phyloP scores from a whole-genome alignment of 2,329 filamentous ascomycete species.

The Allantophomopsis cytisporea region DNA sequence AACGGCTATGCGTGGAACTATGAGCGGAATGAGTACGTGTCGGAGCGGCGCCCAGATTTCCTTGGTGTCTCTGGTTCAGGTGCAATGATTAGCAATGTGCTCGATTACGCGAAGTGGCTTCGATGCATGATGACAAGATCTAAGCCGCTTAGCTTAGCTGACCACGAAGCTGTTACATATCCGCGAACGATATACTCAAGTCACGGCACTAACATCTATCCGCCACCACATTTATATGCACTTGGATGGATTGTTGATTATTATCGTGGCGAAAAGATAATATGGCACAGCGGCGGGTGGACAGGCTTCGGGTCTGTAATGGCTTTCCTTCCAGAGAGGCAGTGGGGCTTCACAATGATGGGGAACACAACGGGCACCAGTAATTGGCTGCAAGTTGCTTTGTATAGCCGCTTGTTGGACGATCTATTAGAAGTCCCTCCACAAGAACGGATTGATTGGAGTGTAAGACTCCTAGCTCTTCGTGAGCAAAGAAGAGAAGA shows the following conservation, averaged over 20 bases:
- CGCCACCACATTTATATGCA: slow-evolving; percentile 21
- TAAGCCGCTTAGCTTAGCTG: slow-evolving; percentile 19
- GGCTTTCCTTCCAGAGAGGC: too few species aligned
- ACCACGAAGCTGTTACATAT: slow-evolving; percentile 19
- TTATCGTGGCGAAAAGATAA: slow-evolving; percentile 28
- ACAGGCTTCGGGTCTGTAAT: slow-evolving; percentile 28
- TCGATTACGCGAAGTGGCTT: slow-evolving; percentile 38
- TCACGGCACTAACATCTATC: slow-evolving; percentile 13
- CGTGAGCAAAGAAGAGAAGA: too few species aligned
- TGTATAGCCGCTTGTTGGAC: too few species aligned
- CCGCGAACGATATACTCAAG: slow-evolving; percentile 16
- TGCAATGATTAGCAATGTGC: slow-evolving; percentile 29
- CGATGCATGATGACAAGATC: slow-evolving; percentile 26
- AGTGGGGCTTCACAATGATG: too few species aligned
- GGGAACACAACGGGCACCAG: too few species aligned
- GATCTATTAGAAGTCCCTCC: too few species aligned
- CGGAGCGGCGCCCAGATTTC: too few species aligned
- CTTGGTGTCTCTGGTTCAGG: slow-evolving; percentile 26
- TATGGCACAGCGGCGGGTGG: slow-evolving; percentile 24
- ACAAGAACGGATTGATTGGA: too few species aligned
- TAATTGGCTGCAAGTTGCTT: too few species aligned
- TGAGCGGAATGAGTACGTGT: slow-evolving; percentile 13
- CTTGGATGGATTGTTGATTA: slow-evolving; percentile 24
- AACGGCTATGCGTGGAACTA: slow-evolving; percentile 25
- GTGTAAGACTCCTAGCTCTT: too few species aligned